Conservation (phyloP, 768 basidiomycete genomes). For the Phylloporus arenicola region DNA sequence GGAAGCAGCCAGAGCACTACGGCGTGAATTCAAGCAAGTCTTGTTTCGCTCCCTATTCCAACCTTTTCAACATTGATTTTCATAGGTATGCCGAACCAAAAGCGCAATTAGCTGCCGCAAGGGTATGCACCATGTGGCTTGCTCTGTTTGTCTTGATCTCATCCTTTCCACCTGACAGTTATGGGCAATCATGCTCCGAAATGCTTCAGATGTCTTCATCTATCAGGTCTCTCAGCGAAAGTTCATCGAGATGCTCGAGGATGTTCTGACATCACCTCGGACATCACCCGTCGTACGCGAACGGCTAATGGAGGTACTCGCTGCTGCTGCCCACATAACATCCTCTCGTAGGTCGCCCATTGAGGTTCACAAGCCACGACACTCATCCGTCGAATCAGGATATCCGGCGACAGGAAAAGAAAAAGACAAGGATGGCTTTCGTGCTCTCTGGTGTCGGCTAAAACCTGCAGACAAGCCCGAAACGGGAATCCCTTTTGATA, state of each 20-base stretch:
- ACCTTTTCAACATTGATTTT: constrained; percentile 3
- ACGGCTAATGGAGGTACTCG: constrained; percentile 73
- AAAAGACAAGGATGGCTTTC: constrained; percentile 50
- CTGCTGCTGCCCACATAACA: constrained; percentile 63
- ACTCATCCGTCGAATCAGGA: constrained; percentile 12
- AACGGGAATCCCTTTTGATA: constrained; percentile 74
- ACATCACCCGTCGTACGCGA: constrained; percentile 80
- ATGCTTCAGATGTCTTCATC: constrained; percentile 69
- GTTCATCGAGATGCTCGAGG: constrained; percentile 75
- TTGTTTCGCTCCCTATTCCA: constrained; percentile 1
- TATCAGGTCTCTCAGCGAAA: constrained; percentile 66
- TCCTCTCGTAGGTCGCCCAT: constrained; percentile 18
- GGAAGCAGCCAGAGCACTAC: constrained; percentile 76
- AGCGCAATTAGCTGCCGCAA: constrained; percentile 70
- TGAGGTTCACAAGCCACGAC: no score
- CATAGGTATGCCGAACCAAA: constrained; percentile 67
- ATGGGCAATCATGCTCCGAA: constrained; percentile 88
- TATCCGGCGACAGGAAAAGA: constrained; percentile 21
- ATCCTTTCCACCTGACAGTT: constrained; percentile 39
- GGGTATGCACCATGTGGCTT: constrained; percentile 41
- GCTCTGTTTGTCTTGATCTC: neutral
- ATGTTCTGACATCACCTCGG: constrained; percentile 53
- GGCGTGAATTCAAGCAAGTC: constrained; percentile 79
- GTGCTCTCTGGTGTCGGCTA: constrained; percentile 72
- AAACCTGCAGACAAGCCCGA: constrained; percentile 80